Evolutionary conservation across 2,329 filamentous ascomycete genomes (phyloP).

Genomic region (Penicillium oxalicum): DNA sequence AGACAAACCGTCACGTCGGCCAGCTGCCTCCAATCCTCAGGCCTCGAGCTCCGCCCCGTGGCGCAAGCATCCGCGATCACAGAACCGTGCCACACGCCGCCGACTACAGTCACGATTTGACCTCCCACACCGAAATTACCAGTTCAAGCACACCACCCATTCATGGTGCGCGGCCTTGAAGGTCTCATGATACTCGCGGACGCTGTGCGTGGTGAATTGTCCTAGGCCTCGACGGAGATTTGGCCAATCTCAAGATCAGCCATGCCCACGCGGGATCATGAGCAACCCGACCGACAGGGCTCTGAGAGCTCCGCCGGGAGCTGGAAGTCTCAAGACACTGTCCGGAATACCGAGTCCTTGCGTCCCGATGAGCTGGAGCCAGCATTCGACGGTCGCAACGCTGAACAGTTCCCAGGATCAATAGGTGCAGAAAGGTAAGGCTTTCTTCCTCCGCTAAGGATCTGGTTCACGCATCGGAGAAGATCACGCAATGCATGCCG

Average conservation of each 20-base stretch:
- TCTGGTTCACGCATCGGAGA: no score
- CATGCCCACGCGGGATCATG: conserved; percentile 32
- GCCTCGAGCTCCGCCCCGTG: conserved; percentile 10
- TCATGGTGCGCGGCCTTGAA: conserved; percentile 18
- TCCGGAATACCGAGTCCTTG: conserved; percentile 26
- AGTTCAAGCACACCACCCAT: conserved; percentile 9
- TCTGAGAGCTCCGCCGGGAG: conserved; percentile 38
- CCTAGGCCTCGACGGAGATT: conserved; percentile 15
- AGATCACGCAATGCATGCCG: no score
- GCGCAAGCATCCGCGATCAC: conserved; percentile 9
- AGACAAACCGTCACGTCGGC: background rate
- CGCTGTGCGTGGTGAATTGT: conserved; percentile 20
- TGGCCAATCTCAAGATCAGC: conserved; percentile 16
- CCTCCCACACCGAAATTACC: conserved; percentile 1
- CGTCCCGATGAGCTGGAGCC: conserved; percentile 17
- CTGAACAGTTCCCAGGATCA: conserved; percentile 23
- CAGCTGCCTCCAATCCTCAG: conserved; percentile 1
- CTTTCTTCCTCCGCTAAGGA: background rate
- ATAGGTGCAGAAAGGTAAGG: conserved; percentile 31
- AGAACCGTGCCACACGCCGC: conserved; percentile 6
- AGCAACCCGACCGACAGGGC: conserved; percentile 32
- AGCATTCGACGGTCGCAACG: conserved; percentile 21
- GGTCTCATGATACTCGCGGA: conserved; percentile 8
- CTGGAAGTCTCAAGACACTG: conserved; percentile 37
- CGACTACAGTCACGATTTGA: conserved; percentile 2